Percentiles rank a stretch among this genome's conserved stretches.
Conservation (phyloP, 306 rosid genomes). For the Prunus persica region Prunus_persica_NCBIv2 NC_034010.1:3182001-3182500, state of each 20-base stretch:
- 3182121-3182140: background rate
- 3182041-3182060: background rate
- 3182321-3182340: background rate
- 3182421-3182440: no score
- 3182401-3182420: no score
- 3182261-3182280: background rate
- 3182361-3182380: background rate
- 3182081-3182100: background rate
- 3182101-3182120: background rate
- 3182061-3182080: background rate
- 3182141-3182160: no score
- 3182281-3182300: background rate
- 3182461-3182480: no score
- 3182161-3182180: no score
- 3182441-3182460: no score
- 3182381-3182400: no score
- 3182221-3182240: background rate
- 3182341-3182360: background rate
- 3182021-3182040: background rate
- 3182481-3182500: no score
- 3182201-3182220: background rate
- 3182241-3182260: background rate
- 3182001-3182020: background rate
- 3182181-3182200: background rate
- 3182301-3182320: background rate